Evolutionary conservation across 768 basidiomycete species (phyloP).

Genomic region (Gyrodon lividus): DNA sequence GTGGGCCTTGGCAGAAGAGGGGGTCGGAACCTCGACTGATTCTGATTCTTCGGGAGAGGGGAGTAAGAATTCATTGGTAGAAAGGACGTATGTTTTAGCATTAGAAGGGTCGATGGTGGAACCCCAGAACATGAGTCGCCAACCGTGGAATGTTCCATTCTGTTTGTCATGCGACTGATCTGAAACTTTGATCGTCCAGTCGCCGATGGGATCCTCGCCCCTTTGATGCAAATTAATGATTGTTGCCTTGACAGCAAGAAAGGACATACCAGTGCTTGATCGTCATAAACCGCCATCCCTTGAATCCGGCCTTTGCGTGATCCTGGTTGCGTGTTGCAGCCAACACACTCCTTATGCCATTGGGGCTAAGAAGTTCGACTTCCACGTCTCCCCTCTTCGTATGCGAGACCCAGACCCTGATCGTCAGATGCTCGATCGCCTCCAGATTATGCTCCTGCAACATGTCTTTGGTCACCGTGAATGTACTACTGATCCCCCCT

Average conservation of each 20-base stretch:
- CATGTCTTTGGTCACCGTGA: conserved; percentile 65
- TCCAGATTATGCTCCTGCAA: conserved; percentile 79
- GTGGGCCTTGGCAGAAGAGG: conserved; percentile 56
- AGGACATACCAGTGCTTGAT: conserved; percentile 87
- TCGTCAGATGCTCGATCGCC: conserved; percentile 85
- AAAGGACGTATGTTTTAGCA: conserved; percentile 61
- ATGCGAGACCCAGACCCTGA: conserved; percentile 93
- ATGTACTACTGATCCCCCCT: conserved; percentile 63
- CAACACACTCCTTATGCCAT: conserved; percentile 80
- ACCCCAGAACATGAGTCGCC: conserved; percentile 94
- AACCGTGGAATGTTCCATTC: conserved; percentile 77
- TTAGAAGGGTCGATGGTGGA: conserved; percentile 71
- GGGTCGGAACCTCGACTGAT: conserved; percentile 36
- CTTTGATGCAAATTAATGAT: conserved; percentile 41
- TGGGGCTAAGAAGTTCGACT: conserved; percentile 83
- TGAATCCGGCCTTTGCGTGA: conserved; percentile 62
- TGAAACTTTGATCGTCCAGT: conserved; percentile 85
- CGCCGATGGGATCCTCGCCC: conserved; percentile 89
- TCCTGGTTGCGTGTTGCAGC: conserved; percentile 73
- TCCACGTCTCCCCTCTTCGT: conserved; percentile 86
- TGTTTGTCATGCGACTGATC: conserved; percentile 66
- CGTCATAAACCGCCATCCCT: conserved; percentile 98
- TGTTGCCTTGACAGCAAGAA: conserved; percentile 1
- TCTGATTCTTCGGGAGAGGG: conserved; percentile 47
- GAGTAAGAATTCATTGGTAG: conserved; percentile 49